Conservation (phyloP, 257 asterid genomes). For the Nicotiana tomentosiformis region DNA sequence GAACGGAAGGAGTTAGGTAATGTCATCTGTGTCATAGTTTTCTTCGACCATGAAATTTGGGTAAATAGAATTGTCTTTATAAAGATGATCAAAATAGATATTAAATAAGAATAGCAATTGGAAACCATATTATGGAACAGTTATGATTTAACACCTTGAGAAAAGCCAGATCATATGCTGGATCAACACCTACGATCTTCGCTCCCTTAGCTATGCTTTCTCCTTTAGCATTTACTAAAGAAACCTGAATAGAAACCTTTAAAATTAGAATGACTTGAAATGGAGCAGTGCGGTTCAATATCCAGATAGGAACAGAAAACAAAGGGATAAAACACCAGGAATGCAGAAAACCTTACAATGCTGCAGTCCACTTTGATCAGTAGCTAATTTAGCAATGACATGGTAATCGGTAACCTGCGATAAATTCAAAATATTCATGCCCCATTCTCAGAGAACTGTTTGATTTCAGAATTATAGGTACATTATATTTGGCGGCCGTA, state of each 20-base stretch:
- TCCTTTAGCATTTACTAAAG: no score
- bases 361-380: constrained; percentile 67
- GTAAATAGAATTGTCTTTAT: background rate
- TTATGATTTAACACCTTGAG: constrained; percentile 48
- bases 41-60: background rate
- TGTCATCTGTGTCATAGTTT: background rate
- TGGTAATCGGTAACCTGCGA: constrained; percentile 84
- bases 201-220: no score
- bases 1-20: background rate
- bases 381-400: constrained; percentile 73
- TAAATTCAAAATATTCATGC: constrained; percentile 8
- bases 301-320: constrained; percentile 1
- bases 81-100: background rate
- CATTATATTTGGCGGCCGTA: background rate
- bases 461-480: background rate
- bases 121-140: background rate
- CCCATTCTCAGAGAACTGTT: background rate
- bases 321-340: background rate
- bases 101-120: background rate
- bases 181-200: no score
- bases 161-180: constrained; percentile 51
- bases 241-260: no score
- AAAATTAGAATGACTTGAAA: no score
- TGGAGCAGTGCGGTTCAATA: no score
- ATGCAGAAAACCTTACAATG: constrained; percentile 74